Percentiles rank a stretch among this genome's conserved stretches.
Evolutionary conservation across 139 green algal genomes (phyloP).

Genomic region (Coelastrella sp.): DNA sequence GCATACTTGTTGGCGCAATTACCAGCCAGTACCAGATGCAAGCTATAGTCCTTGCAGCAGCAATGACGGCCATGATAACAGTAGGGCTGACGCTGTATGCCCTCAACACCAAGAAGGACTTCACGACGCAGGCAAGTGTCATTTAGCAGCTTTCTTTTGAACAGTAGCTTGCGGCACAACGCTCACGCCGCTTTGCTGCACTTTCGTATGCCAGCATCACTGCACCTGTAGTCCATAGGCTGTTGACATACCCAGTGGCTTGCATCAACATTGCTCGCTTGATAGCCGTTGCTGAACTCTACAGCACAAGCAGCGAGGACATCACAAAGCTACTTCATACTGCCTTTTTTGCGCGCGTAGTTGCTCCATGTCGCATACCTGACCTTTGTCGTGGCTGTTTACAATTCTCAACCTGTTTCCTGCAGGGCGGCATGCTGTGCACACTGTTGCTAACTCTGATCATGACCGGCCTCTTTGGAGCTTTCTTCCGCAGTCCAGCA

Average conservation of each 20-base stretch:
- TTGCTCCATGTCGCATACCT: background rate
- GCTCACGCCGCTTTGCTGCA: too few species aligned
- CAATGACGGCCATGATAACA: conserved; percentile 37
- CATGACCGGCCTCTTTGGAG: background rate
- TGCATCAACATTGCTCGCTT: too few species aligned
- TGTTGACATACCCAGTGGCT: too few species aligned
- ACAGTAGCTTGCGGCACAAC: background rate
- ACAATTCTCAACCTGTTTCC: background rate
- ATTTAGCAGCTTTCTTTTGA: background rate
- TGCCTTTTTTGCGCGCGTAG: too few species aligned
- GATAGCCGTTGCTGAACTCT: too few species aligned
- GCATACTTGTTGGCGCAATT: conserved; percentile 46
- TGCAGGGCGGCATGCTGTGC: conserved; percentile 21
- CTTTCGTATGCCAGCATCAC: too few species aligned
- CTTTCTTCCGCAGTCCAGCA: background rate
- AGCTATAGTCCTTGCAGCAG: conserved; percentile 24
- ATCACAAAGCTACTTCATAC: too few species aligned
- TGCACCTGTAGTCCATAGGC: too few species aligned
- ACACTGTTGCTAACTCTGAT: conserved; percentile 24
- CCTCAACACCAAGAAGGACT: conserved; percentile 41
- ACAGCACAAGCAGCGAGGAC: too few species aligned
- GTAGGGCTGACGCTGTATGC: conserved; percentile 18
- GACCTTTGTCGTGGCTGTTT: background rate
- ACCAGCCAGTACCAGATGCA: conserved; percentile 33
- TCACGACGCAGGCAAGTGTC: conserved; percentile 8